Evolutionary conservation across 2,329 filamentous ascomycete species (phyloP).

Genomic region (Cladophialophora immunda): DNA sequence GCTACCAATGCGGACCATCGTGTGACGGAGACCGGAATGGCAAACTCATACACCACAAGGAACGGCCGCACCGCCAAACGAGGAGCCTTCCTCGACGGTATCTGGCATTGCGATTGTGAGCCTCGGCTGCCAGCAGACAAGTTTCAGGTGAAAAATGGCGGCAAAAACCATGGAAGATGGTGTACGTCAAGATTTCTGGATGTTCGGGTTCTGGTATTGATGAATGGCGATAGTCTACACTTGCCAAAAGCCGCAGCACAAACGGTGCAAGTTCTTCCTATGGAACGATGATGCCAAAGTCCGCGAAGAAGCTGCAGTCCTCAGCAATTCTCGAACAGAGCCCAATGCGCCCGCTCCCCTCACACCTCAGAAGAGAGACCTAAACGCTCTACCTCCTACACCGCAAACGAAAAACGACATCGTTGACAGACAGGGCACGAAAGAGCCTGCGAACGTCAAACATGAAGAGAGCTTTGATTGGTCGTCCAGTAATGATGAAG

Average conservation of each 20-base stretch:
- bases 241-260: conserved; percentile 60
- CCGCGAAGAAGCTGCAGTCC: conserved; percentile 60
- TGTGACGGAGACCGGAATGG: conserved; percentile 23
- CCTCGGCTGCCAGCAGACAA: conserved; percentile 62
- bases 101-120: conserved; percentile 66
- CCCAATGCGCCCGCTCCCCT: conserved; percentile 37
- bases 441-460: conserved; percentile 41
- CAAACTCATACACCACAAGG: conserved; percentile 31
- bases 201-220: not conserved
- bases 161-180: conserved; percentile 64
- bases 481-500: conserved; percentile 49
- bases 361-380: conserved; percentile 40
- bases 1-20: not conserved
- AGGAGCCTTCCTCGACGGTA: conserved; percentile 53
- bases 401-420: conserved; percentile 25
- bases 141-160: conserved; percentile 66
- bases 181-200: conserved; percentile 47
- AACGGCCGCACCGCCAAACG: conserved; percentile 41
- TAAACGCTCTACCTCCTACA: conserved; percentile 29
- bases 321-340: conserved; percentile 61
- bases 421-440: not conserved
- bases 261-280: conserved; percentile 67
- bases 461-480: conserved; percentile 50
- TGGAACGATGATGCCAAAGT: conserved; percentile 67
- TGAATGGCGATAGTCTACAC: conserved; percentile 58